A percentile compares a stretch with the other conserved stretches of the same genome.
Evolutionary conservation across 2,329 filamentous ascomycete genomes (phyloP).

Genomic region (Aurifilum marmelostoma): DNA sequence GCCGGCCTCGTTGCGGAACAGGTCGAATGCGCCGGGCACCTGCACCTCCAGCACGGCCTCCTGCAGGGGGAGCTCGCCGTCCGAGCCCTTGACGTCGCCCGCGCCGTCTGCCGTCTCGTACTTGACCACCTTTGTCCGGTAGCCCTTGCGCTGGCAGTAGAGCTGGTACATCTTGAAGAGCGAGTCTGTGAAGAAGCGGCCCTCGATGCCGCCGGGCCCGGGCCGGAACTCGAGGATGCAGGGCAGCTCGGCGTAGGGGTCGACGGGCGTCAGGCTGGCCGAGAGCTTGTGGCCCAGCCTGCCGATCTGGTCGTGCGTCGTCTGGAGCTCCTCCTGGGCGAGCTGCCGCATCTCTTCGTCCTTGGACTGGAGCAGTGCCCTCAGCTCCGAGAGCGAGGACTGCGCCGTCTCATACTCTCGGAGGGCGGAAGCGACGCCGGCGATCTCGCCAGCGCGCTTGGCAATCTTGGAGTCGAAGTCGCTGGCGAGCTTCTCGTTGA

Average conservation of each 20-base stretch:
- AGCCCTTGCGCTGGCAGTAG: constrained; percentile 72
- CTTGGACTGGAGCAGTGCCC: constrained; percentile 51
- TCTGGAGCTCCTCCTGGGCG: constrained; percentile 78
- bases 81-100: constrained; percentile 53
- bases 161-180: constrained; percentile 87
- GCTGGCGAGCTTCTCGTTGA: constrained; percentile 54
- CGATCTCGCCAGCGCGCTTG: constrained; percentile 64
- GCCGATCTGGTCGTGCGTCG: constrained; percentile 65
- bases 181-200: constrained; percentile 85
- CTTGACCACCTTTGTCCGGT: constrained; percentile 72
- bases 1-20: constrained; percentile 84
- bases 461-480: constrained; percentile 61
- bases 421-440: constrained; percentile 59
- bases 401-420: constrained; percentile 61
- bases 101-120: constrained; percentile 75
- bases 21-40: constrained; percentile 75
- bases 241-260: constrained; percentile 87
- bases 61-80: constrained; percentile 70
- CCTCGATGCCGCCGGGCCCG: constrained; percentile 89
- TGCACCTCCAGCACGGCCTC: constrained; percentile 89
- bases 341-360: constrained; percentile 76
- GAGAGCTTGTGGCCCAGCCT: constrained; percentile 70
- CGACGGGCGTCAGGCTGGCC: constrained; percentile 77
- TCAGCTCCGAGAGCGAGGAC: constrained; percentile 57
- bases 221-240: constrained; percentile 92